Conservation (phyloP, 768 basidiomycete species). For the Bullera alba region DNA sequence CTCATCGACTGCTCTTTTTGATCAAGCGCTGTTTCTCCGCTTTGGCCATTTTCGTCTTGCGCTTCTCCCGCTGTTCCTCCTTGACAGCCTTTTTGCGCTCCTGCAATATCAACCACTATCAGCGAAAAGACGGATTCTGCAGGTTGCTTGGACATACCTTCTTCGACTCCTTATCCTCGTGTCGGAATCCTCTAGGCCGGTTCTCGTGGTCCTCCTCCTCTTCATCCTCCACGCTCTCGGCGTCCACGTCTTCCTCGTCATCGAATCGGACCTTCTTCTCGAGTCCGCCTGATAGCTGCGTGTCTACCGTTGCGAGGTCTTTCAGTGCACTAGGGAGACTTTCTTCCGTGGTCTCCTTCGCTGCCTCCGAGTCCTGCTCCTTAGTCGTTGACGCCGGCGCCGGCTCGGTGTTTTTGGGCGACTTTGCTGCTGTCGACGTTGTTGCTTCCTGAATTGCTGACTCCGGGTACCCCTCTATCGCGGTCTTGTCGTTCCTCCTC, state of each 20-base stretch:
- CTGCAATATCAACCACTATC: conserved; percentile 47
- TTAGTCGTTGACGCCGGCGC: conserved; percentile 35
- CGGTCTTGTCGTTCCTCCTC: conserved; percentile 15
- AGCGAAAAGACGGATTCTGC: too few species aligned
- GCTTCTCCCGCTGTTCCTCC: conserved; percentile 74
- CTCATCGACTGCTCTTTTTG: too few species aligned
- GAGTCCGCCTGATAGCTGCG: neutral
- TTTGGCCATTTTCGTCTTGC: conserved; percentile 92
- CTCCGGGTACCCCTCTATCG: conserved; percentile 12
- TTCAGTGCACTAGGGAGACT: too few species aligned
- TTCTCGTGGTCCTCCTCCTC: conserved; percentile 17
- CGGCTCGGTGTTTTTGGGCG: conserved; percentile 34
- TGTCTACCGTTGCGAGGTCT: too few species aligned
- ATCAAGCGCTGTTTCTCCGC: conserved; percentile 83
- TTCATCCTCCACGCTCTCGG: neutral
- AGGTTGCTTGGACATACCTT: conserved; percentile 57
- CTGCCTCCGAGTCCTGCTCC: conserved; percentile 41
- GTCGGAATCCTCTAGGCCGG: conserved; percentile 73
- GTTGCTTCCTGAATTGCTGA: conserved; percentile 15
- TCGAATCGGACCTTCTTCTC: conserved; percentile 6
- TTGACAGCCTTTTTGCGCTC: conserved; percentile 87
- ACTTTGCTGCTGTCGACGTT: too few species aligned
- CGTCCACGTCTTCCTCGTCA: conserved; percentile 11
- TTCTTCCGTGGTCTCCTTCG: conserved; percentile 41
- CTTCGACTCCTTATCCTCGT: conserved; percentile 85